Evolutionary conservation across 176 grass and related monocot species (phyloP).

Genomic region (Bonia amplexicaulis): DNA sequence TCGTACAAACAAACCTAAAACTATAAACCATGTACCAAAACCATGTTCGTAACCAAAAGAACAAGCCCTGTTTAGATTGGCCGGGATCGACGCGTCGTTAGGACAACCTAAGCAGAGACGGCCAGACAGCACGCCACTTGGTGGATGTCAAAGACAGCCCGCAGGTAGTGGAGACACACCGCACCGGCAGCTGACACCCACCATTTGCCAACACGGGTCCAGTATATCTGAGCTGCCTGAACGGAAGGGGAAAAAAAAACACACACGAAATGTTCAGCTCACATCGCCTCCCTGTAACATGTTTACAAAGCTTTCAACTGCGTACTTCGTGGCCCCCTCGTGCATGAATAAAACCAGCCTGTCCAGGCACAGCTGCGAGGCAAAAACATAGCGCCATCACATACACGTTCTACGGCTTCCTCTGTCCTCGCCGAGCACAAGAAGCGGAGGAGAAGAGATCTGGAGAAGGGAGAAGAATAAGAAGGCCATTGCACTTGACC

Average conservation of each 20-base stretch:
- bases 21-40: too few species aligned
- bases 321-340: constrained; percentile 27
- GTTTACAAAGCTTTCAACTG: constrained; percentile 18
- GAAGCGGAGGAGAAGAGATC: constrained; percentile 19
- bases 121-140: neutral
- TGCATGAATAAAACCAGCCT: constrained; percentile 49
- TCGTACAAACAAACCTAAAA: too few species aligned
- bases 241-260: neutral
- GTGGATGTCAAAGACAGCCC: constrained; percentile 7
- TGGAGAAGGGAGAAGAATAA: neutral
- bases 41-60: too few species aligned
- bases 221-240: constrained; percentile 29
- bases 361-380: constrained; percentile 16
- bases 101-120: neutral
- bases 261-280: neutral
- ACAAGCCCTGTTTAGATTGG: neutral
- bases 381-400: constrained; percentile 19
- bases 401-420: constrained; percentile 9
- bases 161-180: neutral
- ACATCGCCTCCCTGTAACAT: neutral
- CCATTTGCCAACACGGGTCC: constrained; percentile 44
- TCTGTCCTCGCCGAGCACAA: constrained; percentile 11
- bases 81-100: neutral
- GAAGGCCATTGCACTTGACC: neutral
- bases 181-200: constrained; percentile 38